phyloP scores from a whole-genome alignment of 1,284 basidiomycete genomes.

The Cystobasidiaceae sp. region DNA sequence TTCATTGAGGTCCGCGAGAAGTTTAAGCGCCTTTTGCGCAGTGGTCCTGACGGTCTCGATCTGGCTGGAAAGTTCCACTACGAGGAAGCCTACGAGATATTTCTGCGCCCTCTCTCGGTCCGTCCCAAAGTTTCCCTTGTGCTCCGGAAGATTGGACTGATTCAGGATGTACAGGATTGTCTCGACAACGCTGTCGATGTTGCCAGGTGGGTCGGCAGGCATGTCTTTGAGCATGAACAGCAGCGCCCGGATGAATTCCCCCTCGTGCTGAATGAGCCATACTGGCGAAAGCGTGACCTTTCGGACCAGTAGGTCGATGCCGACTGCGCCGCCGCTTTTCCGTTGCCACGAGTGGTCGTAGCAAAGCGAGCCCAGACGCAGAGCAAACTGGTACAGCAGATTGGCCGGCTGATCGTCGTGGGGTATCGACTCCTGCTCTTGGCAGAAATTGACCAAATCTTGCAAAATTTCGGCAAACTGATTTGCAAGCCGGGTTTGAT shows the following conservation, averaged over 20 bases:
- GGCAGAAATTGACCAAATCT: constrained; percentile 25
- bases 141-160: constrained; percentile 56
- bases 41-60: constrained; percentile 80
- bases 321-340: constrained; percentile 79
- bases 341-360: constrained; percentile 80
- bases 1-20: constrained; percentile 70
- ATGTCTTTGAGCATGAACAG: constrained; percentile 94
- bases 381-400: constrained; percentile 66
- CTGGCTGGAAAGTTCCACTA: constrained; percentile 81
- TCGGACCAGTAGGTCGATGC: constrained; percentile 70
- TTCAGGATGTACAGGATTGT: constrained; percentile 72
- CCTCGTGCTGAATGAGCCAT: constrained; percentile 83
- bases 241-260: constrained; percentile 85
- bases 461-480: constrained; percentile 28
- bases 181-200: constrained; percentile 72
- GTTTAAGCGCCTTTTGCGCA: constrained; percentile 73
- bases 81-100: constrained; percentile 74
- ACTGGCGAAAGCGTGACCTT: constrained; percentile 66
- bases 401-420: constrained; percentile 49
- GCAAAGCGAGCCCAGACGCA: constrained; percentile 74
- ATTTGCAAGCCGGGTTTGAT: constrained; percentile 17
- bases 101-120: constrained; percentile 39
- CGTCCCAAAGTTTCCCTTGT: constrained; percentile 32
- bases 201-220: constrained; percentile 78
- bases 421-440: constrained; percentile 47